Evolutionary conservation across 2,329 filamentous ascomycete genomes (phyloP).

Genomic region (Aspergillus terreus): DNA sequence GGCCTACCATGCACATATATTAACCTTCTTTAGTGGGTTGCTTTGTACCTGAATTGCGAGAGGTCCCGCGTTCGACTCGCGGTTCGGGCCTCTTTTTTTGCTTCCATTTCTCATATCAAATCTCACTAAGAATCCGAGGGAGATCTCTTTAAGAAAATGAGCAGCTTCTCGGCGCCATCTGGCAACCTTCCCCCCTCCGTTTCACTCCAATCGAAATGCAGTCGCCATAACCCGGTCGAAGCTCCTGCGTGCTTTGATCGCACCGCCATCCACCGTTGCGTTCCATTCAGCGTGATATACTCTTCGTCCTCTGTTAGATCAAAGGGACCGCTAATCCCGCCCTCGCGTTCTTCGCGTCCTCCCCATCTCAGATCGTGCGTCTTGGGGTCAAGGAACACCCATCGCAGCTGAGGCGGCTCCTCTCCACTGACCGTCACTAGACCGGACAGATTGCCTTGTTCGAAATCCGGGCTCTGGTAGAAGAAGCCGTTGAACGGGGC

Average conservation of each 20-base stretch:
- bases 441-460: constrained; percentile 3
- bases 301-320: constrained; percentile 13
- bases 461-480: constrained; percentile 4
- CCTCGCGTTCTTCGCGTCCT: constrained; percentile 5
- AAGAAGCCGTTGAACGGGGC: constrained; percentile 5
- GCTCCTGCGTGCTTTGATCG: neutral
- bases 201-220: neutral
- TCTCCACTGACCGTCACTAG: constrained; percentile 5
- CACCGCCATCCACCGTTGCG: constrained; percentile 10
- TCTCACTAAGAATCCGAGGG: neutral
- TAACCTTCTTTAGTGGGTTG: too few species aligned
- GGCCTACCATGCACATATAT: too few species aligned
- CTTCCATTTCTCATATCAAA: too few species aligned
- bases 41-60: too few species aligned
- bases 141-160: neutral
- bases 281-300: constrained; percentile 9
- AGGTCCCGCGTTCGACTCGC: too few species aligned
- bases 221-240: neutral
- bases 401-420: constrained; percentile 6
- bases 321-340: constrained; percentile 11
- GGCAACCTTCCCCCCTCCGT: neutral
- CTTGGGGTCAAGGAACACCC: constrained; percentile 6
- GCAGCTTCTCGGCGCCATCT: neutral
- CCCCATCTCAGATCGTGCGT: constrained; percentile 10
- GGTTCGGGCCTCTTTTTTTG: too few species aligned